These are phyloP conservation scores for Phytophthora tentaculata DNA, from an alignment of 352 stramenopile genomes.

Conservation along the genomic window DNA sequence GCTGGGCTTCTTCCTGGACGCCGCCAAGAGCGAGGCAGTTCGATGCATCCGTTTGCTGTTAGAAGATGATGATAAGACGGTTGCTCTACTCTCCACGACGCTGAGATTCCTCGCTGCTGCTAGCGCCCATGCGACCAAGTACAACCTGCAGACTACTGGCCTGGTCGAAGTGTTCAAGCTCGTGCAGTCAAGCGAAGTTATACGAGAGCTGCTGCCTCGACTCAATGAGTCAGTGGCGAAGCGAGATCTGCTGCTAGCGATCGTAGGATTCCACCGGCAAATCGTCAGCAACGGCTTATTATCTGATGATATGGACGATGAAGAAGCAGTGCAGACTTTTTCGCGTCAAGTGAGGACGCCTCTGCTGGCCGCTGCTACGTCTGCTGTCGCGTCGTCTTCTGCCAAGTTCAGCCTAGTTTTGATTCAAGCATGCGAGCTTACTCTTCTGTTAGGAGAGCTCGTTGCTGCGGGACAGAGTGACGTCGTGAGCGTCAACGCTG, in stretches of 20 bases:
- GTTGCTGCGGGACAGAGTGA: constrained; percentile 25
- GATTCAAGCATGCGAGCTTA: constrained; percentile 44
- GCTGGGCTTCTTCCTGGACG: constrained; percentile 55
- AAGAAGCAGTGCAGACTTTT: constrained; percentile 43
- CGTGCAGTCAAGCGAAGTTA: constrained; percentile 33
- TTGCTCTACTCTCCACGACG: constrained; percentile 37
- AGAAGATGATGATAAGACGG: constrained; percentile 11
- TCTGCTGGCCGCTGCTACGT: constrained; percentile 28
- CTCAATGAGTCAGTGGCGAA: constrained; percentile 23
- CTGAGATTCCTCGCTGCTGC: constrained; percentile 59
- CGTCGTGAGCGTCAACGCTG: constrained; percentile 12
- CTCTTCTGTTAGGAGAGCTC: constrained; percentile 31
- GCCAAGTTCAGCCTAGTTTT: constrained; percentile 23
- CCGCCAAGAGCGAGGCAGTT: constrained; percentile 38
- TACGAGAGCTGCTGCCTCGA: constrained; percentile 13
- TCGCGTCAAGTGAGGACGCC: constrained; percentile 24
- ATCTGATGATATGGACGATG: constrained; percentile 61
- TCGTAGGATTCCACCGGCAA: constrained; percentile 41
- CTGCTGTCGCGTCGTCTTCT: constrained; percentile 19
- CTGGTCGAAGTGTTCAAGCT: constrained; percentile 42
- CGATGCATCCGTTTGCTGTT: constrained; percentile 15
- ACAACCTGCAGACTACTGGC: constrained; percentile 47
- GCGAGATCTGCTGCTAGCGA: constrained; percentile 39
- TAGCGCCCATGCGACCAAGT: constrained; percentile 53
- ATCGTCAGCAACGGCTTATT: constrained; percentile 42